phyloP scores from a whole-genome alignment of 2,329 filamentous ascomycete species.

The Dothidotthia symphoricarpi region DNA sequence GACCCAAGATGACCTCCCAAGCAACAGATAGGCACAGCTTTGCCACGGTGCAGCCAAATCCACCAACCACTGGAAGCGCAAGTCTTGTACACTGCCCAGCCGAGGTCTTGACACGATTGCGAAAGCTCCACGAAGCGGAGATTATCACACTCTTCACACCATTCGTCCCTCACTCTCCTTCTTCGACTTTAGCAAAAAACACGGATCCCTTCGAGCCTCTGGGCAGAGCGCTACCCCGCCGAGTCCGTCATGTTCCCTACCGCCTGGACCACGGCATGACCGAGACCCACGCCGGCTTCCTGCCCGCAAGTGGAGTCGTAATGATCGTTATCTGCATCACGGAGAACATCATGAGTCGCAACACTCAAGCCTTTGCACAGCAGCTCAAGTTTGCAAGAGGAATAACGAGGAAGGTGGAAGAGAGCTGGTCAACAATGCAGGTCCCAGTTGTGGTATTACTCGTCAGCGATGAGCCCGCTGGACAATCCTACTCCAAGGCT shows the following conservation, averaged over 20 bases:
- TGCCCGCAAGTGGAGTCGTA: conserved; percentile 59
- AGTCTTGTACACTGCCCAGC: conserved; percentile 28
- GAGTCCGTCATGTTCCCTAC: conserved; percentile 71
- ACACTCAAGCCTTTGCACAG: conserved; percentile 27
- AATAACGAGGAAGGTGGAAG: conserved; percentile 16
- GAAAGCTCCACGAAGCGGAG: conserved; percentile 39
- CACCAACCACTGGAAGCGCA: conserved; percentile 17
- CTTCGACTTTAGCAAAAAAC: conserved; percentile 38
- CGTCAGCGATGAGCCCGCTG: conserved; percentile 16
- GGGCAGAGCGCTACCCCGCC: conserved; percentile 60
- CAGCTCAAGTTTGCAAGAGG: conserved; percentile 33
- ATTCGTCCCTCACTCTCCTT: conserved; percentile 52
- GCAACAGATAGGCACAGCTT: conserved; percentile 15
- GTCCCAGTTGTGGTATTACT: conserved; percentile 32
- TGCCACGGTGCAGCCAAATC: conserved; percentile 14
- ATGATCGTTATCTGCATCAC: conserved; percentile 55
- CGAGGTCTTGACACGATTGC: conserved; percentile 26
- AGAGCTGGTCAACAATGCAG: conserved; percentile 12
- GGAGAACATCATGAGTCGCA: conserved; percentile 24
- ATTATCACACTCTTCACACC: conserved; percentile 50
- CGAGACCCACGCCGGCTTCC: conserved; percentile 61
- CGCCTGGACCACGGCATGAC: conserved; percentile 63
- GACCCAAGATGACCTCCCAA: conserved; percentile 16
- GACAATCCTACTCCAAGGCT: conserved; percentile 19
- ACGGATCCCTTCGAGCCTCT: conserved; percentile 72